Conservation (phyloP, 495 filamentous ascomycete species). For the Penicillium bialowiezense region DNA sequence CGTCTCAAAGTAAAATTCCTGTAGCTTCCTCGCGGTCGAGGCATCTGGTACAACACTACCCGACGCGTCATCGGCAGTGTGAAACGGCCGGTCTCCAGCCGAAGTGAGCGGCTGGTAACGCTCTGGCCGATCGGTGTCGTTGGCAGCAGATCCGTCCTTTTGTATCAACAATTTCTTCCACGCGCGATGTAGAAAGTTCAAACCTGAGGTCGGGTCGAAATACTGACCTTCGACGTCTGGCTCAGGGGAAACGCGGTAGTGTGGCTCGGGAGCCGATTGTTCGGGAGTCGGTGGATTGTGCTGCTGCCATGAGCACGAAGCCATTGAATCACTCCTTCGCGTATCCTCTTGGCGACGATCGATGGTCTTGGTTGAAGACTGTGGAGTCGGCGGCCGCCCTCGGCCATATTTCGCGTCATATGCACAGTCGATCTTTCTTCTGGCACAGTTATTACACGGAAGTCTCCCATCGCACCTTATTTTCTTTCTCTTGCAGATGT, state of each 20-base stretch:
- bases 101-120: no score
- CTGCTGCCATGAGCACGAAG: no score
- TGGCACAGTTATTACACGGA: conserved; percentile 11
- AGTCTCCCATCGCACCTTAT: conserved; percentile 18
- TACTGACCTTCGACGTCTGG: conserved; percentile 21
- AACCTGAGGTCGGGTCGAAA: conserved; percentile 18
- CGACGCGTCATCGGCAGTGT: no score
- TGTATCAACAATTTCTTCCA: conserved; percentile 16
- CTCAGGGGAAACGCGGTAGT: conserved; percentile 9
- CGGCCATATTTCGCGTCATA: conserved; percentile 18
- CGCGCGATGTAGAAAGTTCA: conserved; percentile 23
- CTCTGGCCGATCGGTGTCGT: no score
- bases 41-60: conserved; percentile 5
- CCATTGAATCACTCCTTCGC: neutral
- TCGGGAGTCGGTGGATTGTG: no score
- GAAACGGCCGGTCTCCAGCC: no score
- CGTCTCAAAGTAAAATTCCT: conserved; percentile 17
- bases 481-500: conserved; percentile 20
- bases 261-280: neutral
- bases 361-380: neutral
- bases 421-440: conserved; percentile 6
- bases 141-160: conserved; percentile 1
- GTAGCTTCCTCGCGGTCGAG: conserved; percentile 3
- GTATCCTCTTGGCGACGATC: neutral
- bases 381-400: conserved; percentile 19